These are phyloP conservation scores for Passiflora organensis DNA, from an alignment of 345 rosid genomes.

Conservation along the genomic window DNA sequence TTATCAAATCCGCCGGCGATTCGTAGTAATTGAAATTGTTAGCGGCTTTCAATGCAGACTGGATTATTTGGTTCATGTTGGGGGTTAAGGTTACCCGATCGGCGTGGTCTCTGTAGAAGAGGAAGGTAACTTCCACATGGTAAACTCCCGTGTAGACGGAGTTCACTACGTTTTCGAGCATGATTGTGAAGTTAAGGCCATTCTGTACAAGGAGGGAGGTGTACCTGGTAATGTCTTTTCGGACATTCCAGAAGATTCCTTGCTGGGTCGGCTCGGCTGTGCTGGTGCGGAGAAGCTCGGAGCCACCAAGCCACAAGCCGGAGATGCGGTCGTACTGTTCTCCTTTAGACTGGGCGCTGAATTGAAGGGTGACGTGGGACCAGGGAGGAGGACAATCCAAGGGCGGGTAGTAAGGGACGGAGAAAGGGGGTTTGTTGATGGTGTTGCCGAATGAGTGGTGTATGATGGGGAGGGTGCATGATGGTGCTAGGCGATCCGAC, in stretches of 20 bases:
- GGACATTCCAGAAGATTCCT: slow-evolving; percentile 75
- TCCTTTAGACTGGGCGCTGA: slow-evolving; percentile 51
- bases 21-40: background rate
- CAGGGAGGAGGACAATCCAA: slow-evolving; percentile 55
- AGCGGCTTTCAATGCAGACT: background rate
- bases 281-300: slow-evolving; percentile 84
- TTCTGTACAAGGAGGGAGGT: slow-evolving; percentile 45
- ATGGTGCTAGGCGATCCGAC: slow-evolving; percentile 44
- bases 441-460: slow-evolving; percentile 82
- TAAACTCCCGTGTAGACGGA: slow-evolving; percentile 64
- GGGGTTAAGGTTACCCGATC: slow-evolving; percentile 14
- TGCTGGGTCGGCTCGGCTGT: slow-evolving; percentile 65
- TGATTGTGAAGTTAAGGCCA: slow-evolving; percentile 51
- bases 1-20: slow-evolving; percentile 61
- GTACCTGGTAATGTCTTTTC: slow-evolving; percentile 71
- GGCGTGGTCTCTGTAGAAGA: slow-evolving; percentile 41
- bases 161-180: slow-evolving; percentile 86
- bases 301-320: slow-evolving; percentile 79
- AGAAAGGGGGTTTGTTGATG: slow-evolving; percentile 55
- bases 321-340: slow-evolving; percentile 73
- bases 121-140: slow-evolving; percentile 54
- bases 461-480: slow-evolving; percentile 52
- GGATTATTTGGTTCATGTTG: background rate
- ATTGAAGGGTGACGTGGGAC: slow-evolving; percentile 52
- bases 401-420: slow-evolving; percentile 57